Percentiles rank a stretch among this genome's conserved stretches.
phyloP scores from a whole-genome alignment of 768 basidiomycete genomes.

The Dendrothele bispora region DNA sequence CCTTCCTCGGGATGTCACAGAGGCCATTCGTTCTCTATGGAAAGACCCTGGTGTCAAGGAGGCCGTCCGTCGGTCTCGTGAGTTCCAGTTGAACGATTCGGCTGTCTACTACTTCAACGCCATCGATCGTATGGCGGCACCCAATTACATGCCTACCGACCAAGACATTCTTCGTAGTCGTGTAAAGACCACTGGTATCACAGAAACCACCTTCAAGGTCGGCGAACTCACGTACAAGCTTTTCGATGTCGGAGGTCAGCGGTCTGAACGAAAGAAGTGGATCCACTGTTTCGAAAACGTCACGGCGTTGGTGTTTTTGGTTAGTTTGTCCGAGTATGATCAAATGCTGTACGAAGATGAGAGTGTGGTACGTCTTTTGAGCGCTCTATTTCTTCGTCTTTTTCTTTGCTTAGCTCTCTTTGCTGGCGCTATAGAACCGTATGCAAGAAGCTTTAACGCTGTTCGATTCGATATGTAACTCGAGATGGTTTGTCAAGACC shows the following conservation, averaged over 20 bases:
- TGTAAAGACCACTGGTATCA: constrained; percentile 97
- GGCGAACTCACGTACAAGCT: constrained; percentile 92
- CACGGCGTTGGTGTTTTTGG: constrained; percentile 90
- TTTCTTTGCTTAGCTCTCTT: not conserved
- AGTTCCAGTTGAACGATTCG: constrained; percentile 95
- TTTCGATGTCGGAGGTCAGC: constrained; percentile 89
- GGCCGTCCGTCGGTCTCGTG: constrained; percentile 83
- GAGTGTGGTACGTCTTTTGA: constrained; percentile 65
- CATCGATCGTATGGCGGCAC: too few relatives aligned
- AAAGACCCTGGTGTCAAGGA: constrained; percentile 72
- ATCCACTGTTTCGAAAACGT: constrained; percentile 92
- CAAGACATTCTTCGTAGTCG: constrained; percentile 92
- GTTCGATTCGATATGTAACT: constrained; percentile 97
- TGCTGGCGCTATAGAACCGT: constrained; percentile 61
- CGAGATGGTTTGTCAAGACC: constrained; percentile 93
- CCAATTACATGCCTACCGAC: constrained; percentile 88
- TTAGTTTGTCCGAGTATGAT: constrained; percentile 92
- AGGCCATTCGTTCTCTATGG: constrained; percentile 83
- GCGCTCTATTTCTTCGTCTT: constrained; percentile 1
- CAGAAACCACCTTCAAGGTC: constrained; percentile 93
- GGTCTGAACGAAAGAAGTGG: constrained; percentile 82
- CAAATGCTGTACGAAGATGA: constrained; percentile 98
- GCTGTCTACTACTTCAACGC: constrained; percentile 95
- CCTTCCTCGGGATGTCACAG: constrained; percentile 71
- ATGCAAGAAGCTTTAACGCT: constrained; percentile 96